phyloP scores from a whole-genome alignment of 2,329 filamentous ascomycete species.

The Botrytis elliptica region DNA sequence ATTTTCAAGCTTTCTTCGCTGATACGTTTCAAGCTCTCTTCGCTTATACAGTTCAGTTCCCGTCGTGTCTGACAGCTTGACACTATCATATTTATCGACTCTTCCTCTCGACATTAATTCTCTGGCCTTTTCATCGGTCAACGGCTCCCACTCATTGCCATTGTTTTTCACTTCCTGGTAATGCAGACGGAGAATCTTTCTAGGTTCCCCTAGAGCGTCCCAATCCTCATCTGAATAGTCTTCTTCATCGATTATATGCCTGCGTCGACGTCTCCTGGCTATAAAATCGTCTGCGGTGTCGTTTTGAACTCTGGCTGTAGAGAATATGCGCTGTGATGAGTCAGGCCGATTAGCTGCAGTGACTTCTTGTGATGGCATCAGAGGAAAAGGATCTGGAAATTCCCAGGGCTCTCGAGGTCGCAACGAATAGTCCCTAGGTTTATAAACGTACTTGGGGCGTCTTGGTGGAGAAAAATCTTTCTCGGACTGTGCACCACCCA shows the following conservation, averaged over 20 bases:
- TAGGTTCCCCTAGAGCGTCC: background rate
- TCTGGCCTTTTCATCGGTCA: background rate
- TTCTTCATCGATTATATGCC: background rate
- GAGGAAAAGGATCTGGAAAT: background rate
- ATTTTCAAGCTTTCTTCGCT: background rate
- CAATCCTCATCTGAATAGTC: background rate
- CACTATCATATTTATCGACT: background rate
- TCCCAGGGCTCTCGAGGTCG: background rate
- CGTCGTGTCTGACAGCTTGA: background rate
- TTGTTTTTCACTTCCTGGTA: background rate
- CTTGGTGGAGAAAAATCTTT: background rate
- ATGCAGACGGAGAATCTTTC: background rate
- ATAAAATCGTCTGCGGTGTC: background rate
- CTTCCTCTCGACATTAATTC: slow-evolving; percentile 1
- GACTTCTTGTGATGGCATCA: background rate
- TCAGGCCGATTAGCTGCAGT: background rate
- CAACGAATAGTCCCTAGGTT: background rate
- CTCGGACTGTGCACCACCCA: background rate
- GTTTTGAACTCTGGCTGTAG: background rate
- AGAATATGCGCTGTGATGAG: background rate
- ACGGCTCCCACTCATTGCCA: background rate
- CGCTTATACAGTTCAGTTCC: background rate
- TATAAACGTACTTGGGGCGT: background rate
- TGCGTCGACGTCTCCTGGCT: background rate
- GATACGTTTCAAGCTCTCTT: background rate